A percentile compares a stretch with the other conserved stretches of the same genome.
Conservation (phyloP, 2,329 filamentous ascomycete species). For the Penicillium sp. region DNA sequence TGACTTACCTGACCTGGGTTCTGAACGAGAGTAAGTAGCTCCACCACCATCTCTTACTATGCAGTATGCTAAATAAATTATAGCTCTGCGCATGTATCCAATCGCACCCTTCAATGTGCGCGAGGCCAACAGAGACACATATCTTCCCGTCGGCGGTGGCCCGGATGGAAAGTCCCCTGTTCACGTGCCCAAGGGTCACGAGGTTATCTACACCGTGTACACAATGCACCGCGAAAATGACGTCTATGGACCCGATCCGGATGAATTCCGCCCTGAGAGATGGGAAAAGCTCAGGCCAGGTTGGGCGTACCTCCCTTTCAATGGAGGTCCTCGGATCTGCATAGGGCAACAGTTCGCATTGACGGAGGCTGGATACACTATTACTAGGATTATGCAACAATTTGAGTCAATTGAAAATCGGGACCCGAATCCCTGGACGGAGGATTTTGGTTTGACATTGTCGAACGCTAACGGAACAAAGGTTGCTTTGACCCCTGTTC, state of each 20-base stretch:
- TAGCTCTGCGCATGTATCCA: conserved; percentile 43
- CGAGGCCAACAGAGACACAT: conserved; percentile 36
- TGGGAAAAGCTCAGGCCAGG: conserved; percentile 38
- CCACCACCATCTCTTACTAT: no score
- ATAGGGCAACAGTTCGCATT: conserved; percentile 38
- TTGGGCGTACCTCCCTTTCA: conserved; percentile 37
- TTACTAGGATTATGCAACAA: conserved; percentile 33
- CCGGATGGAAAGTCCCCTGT: conserved; percentile 58
- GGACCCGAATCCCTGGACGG: conserved; percentile 28
- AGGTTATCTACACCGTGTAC: conserved; percentile 64
- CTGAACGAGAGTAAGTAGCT: conserved; percentile 25
- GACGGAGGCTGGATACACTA: conserved; percentile 36
- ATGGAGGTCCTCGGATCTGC: conserved; percentile 33
- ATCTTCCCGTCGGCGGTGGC: conserved; percentile 55
- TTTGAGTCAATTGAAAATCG: conserved; percentile 28
- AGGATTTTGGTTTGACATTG: conserved; percentile 23
- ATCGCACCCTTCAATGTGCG: conserved; percentile 44
- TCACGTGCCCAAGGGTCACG: conserved; percentile 61
- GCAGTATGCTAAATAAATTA: not conserved
- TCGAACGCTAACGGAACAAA: conserved; percentile 22
- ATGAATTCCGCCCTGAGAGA: conserved; percentile 49
- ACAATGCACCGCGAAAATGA: conserved; percentile 67
- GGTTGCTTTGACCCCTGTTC: conserved; percentile 15
- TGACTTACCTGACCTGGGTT: conserved; percentile 24
- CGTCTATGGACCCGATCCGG: conserved; percentile 44